phyloP scores from a whole-genome alignment of 2,329 filamentous ascomycete genomes.

The Laburnicola sp. region DNA sequence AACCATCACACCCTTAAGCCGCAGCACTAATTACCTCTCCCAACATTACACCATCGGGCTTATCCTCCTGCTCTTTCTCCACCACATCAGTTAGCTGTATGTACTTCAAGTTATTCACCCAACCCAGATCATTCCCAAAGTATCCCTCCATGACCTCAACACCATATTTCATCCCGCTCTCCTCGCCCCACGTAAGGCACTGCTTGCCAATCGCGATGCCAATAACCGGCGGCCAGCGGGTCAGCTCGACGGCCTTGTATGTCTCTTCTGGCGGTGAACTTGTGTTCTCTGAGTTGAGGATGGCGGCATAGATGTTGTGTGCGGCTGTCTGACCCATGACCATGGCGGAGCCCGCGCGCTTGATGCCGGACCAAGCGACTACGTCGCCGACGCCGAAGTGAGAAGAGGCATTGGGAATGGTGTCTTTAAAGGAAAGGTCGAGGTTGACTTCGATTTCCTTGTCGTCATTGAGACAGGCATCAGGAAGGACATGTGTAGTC shows the following conservation, averaged over 20 bases:
- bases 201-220: constrained; percentile 71
- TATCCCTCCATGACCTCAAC: constrained; percentile 65
- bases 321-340: constrained; percentile 70
- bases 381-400: constrained; percentile 75
- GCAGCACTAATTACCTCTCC: constrained; percentile 33
- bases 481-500: constrained; percentile 65
- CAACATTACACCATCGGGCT: constrained; percentile 26
- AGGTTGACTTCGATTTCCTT: constrained; percentile 65
- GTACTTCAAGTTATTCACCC: constrained; percentile 45
- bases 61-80: constrained; percentile 22
- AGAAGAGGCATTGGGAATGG: constrained; percentile 58
- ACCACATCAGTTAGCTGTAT: constrained; percentile 39
- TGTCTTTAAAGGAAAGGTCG: constrained; percentile 59
- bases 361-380: constrained; percentile 74
- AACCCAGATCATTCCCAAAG: constrained; percentile 69
- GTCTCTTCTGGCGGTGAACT: constrained; percentile 18
- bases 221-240: constrained; percentile 58
- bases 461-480: constrained; percentile 61
- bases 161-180: constrained; percentile 61
- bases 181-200: constrained; percentile 65
- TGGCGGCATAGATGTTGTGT: constrained; percentile 55
- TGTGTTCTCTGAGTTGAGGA: constrained; percentile 39
- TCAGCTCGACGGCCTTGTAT: constrained; percentile 29
- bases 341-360: constrained; percentile 76
- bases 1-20: constrained; percentile 12